Base-by-base conservation (phyloP, 1,284 basidiomycete species). In the Ganoderma boninense region DNA sequence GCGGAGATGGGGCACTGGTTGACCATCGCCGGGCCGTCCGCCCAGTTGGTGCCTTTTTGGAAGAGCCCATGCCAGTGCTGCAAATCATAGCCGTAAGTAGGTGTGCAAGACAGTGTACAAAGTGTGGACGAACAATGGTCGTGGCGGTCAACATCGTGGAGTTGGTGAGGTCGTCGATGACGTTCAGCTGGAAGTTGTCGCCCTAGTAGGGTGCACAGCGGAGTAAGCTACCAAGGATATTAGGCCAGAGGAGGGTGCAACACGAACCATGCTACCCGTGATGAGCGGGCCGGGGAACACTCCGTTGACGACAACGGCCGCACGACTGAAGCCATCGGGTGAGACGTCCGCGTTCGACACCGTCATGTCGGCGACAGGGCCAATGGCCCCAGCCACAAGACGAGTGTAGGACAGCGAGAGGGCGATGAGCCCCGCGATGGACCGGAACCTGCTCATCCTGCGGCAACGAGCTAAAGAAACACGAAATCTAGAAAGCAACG, bases 1-100 rank as follows among this genome's bases (percentile, higher is more conserved):
- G 85, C 78, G 2, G 82, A 81, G 69, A 90, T 87, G 1, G 87
- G 87, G 73, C 89, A 90, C 72, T 88, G 86, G 42, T 80, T 85
- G 43, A 87, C 82, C 59, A 81, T 80, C 0, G 82, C 76, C 0
- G 75, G 62, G 8, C 82, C 82, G 57, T 83, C 83, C 2, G 80
- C 80, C 73, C 77, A 80, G 62, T 77, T 80, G 2, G 81, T 81
- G 69, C 75, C 76, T 64, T 69, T 75, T 77, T 77, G 82, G 62
- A 79, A 79, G 44, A 84, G 46, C 0, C 81, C 81, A 42, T 83
- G 82, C 83, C 83, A 84, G 69, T 84, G 83, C 82, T 83, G 61
- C 59, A 75, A 13, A 40, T 14, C 11, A 18, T 8, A 35, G 16
- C 11, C 4, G 13, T 49, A 35, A 56, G 62, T 42, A 40, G 52